phyloP scores from a whole-genome alignment of 2,329 filamentous ascomycete genomes.

The Aspergillus persii region DNA sequence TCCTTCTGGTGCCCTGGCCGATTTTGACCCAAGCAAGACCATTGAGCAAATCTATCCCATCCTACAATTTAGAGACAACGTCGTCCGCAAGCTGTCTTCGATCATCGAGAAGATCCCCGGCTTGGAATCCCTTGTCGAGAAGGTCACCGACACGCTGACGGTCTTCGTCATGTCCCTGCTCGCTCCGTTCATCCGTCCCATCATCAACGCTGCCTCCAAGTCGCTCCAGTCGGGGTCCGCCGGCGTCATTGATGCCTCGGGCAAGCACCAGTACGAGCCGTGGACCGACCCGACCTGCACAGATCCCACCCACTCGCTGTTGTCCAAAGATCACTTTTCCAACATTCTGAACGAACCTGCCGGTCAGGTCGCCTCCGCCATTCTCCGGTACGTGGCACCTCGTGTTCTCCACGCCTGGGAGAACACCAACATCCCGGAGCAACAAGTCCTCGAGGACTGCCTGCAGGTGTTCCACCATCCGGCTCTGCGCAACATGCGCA shows the following conservation, averaged over 20 bases:
- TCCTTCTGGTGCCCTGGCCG: constrained; percentile 62
- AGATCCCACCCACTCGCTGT: constrained; percentile 77
- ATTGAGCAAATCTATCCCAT: constrained; percentile 89
- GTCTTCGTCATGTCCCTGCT: constrained; percentile 88
- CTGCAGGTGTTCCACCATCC: constrained; percentile 88
- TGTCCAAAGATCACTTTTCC: constrained; percentile 82
- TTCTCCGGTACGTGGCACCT: constrained; percentile 83
- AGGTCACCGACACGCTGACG: constrained; percentile 88
- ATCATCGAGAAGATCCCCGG: constrained; percentile 91
- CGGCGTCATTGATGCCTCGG: constrained; percentile 64
- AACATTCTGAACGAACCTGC: constrained; percentile 75
- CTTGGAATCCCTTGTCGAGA: constrained; percentile 83
- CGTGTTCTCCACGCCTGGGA: constrained; percentile 92
- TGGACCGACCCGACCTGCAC: constrained; percentile 74
- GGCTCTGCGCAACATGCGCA: constrained; percentile 68
- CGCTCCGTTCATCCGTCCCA: constrained; percentile 85
- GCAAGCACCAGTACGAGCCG: constrained; percentile 72
- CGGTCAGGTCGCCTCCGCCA: constrained; percentile 69
- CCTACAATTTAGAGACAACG: constrained; percentile 86
- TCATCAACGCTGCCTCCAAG: constrained; percentile 84
- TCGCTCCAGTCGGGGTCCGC: constrained; percentile 83
- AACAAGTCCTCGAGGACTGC: constrained; percentile 80
- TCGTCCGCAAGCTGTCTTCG: constrained; percentile 80
- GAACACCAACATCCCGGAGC: constrained; percentile 74
- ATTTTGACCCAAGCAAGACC: constrained; percentile 76